Percentiles rank a stretch among this genome's conserved stretches.
These are phyloP conservation scores for Pistacia atlantica DNA, from an alignment of 345 rosid genomes.

Conservation along the genomic window DNA sequence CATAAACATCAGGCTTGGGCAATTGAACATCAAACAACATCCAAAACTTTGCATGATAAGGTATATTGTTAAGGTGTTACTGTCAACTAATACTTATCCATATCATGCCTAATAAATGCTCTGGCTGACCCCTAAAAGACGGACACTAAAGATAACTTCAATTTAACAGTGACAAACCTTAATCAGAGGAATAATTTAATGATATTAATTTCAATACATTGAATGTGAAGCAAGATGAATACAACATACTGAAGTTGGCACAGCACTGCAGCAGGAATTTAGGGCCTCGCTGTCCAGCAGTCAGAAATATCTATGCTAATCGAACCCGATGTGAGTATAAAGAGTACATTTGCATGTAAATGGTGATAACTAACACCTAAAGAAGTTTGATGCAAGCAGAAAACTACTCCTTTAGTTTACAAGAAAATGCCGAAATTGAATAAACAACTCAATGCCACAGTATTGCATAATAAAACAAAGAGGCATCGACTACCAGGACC, in stretches of 20 bases:
- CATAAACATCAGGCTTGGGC: not conserved
- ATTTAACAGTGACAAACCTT: not conserved
- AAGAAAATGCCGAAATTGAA: not conserved
- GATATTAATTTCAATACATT: not conserved
- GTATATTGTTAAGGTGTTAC: not conserved
- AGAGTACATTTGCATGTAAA: conserved; percentile 2
- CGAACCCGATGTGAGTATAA: not conserved
- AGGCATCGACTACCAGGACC: not conserved
- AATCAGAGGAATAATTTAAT: not conserved
- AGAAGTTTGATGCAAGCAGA: not conserved
- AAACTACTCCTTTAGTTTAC: not conserved
- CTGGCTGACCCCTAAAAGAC: too few species aligned
- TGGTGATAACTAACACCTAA: not conserved
- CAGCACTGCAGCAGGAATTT: not conserved
- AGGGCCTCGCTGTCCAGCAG: not conserved
- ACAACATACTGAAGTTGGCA: not conserved
- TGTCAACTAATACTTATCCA: not conserved
- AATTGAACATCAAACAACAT: not conserved
- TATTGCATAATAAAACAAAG: not conserved
- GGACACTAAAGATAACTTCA: not conserved
- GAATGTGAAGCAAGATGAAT: not conserved
- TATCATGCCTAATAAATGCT: not conserved
- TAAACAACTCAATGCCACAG: not conserved
- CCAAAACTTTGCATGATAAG: conserved; percentile 2
- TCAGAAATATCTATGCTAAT: not conserved